Evolutionary conservation across 192 early-diverging fungal genomes (phyloP).

Genomic region (Mortierella claussenii): DNA sequence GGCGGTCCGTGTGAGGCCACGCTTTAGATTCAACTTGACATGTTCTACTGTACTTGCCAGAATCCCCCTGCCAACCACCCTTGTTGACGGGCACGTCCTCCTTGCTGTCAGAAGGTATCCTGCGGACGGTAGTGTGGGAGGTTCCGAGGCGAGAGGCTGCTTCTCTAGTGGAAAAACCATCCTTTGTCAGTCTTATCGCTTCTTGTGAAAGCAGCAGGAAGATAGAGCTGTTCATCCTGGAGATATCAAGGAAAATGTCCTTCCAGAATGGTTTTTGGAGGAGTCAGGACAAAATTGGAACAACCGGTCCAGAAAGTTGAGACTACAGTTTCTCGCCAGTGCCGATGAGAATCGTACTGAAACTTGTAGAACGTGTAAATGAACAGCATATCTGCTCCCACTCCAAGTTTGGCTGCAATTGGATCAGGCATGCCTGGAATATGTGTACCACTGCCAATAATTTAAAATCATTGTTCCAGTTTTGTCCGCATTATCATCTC

Average conservation of each 20-base stretch:
- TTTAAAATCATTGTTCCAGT: no score
- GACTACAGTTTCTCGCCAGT: not conserved
- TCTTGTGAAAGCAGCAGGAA: no score
- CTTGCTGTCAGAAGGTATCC: not conserved
- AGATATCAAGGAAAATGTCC: no score
- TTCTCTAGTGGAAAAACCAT: not conserved
- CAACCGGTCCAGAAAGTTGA: not conserved
- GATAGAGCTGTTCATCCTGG: no score
- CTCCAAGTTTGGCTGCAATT: no score
- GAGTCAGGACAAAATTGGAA: no score
- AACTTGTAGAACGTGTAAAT: no score
- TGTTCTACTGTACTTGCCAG: constrained; percentile 1
- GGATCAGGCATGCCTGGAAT: no score
- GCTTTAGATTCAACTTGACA: constrained; percentile 15
- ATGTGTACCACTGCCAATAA: no score
- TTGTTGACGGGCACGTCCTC: constrained; percentile 15
- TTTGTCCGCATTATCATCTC: no score
- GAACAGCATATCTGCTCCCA: no score
- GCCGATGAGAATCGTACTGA: not conserved
- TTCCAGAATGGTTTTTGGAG: no score
- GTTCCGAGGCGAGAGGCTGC: not conserved
- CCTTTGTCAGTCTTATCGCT: not conserved
- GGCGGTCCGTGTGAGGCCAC: not conserved
- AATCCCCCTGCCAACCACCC: constrained; percentile 13
- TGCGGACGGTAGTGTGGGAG: not conserved